Conservation (phyloP, 2,329 filamentous ascomycete species). For the Aspergillus calidoustus region DNA sequence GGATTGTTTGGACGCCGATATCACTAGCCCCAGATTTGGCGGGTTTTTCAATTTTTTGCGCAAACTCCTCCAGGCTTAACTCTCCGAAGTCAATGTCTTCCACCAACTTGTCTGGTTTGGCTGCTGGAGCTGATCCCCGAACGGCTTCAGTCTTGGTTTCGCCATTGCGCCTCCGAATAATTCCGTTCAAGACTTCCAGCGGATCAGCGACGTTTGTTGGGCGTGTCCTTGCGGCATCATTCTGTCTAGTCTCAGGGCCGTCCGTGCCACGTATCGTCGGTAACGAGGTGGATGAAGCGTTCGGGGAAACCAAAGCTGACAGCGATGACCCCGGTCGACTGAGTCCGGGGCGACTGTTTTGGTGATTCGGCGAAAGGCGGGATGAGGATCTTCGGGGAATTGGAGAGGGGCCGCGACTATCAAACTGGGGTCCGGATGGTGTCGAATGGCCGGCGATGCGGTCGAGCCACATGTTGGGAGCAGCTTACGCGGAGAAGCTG, state of each 20-base stretch:
- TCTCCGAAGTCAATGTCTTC: constrained; percentile 78
- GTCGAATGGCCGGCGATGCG: constrained; percentile 75
- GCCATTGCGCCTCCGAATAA: constrained; percentile 53
- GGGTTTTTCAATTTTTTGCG: constrained; percentile 41
- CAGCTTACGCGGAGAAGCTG: constrained; percentile 19
- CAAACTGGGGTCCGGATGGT: constrained; percentile 65
- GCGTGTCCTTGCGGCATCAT: constrained; percentile 49
- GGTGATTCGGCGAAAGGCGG: constrained; percentile 70
- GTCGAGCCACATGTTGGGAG: constrained; percentile 79
- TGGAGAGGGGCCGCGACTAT: constrained; percentile 71
- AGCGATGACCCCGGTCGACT: constrained; percentile 76
- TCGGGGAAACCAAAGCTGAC: constrained; percentile 72
- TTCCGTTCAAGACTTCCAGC: constrained; percentile 67
- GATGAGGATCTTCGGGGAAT: constrained; percentile 69
- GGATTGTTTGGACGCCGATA: constrained; percentile 62
- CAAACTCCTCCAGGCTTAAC: constrained; percentile 75
- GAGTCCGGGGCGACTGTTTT: constrained; percentile 69
- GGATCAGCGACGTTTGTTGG: constrained; percentile 68
- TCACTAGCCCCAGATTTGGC: constrained; percentile 35
- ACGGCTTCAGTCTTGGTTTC: constrained; percentile 23
- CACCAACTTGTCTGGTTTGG: constrained; percentile 55
- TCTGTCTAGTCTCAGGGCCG: constrained; percentile 69
- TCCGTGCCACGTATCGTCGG: constrained; percentile 67
- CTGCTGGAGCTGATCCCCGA: constrained; percentile 1
- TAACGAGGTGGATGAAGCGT: constrained; percentile 77